Base-by-base conservation (phyloP, 1,284 basidiomycete species). In the Schizophyllum amplum region DNA sequence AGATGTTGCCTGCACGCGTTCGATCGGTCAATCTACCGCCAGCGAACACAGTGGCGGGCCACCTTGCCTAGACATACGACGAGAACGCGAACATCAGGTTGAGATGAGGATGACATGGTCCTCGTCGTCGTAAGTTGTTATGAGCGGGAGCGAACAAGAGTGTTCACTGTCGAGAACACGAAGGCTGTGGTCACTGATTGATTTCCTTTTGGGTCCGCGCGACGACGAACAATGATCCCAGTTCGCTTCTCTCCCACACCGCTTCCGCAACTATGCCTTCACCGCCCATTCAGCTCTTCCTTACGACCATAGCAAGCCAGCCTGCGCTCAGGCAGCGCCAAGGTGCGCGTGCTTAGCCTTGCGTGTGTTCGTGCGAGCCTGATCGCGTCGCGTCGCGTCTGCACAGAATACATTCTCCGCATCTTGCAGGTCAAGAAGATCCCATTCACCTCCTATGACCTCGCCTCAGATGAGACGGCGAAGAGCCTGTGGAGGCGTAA, bases 281-380 rank as follows among this genome's bases (percentile, higher is more conserved):
- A 21, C 90, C 89, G 9, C 90, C 89, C 4, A 85, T 92, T 59
- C 81, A 87, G 63, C 69, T 91, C 42, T 91, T 89, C 68, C 77
- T 91, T 55, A 92, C 90, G n/a, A 92, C 90, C 9, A 92, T 92
- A 60, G 86, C 85, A 4, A 89, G 87, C 56, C 85, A 90, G 66
- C 83, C 87, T 1, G 80, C 81, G 57, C 75, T 92, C 57, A 75
- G 89, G 62, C 81, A 87, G 64, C 81, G 86, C 22, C 89, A 91
- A 77, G 84, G 84, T 83, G 46, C 55, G 65, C 24, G 26, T 15
- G 13, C 20, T 20, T 11, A 5, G 9, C 42, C n/a, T 42, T 23
- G 55, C 24, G 6, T 13, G 20, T 24, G 2, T 13, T 17, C n/a
- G 24, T 15, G 5, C 21, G 51, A 47, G 24, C 15, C 57, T 50